Evolutionary conservation across 2,329 filamentous ascomycete species (phyloP).

Genomic region (Monilinia polystroma): DNA sequence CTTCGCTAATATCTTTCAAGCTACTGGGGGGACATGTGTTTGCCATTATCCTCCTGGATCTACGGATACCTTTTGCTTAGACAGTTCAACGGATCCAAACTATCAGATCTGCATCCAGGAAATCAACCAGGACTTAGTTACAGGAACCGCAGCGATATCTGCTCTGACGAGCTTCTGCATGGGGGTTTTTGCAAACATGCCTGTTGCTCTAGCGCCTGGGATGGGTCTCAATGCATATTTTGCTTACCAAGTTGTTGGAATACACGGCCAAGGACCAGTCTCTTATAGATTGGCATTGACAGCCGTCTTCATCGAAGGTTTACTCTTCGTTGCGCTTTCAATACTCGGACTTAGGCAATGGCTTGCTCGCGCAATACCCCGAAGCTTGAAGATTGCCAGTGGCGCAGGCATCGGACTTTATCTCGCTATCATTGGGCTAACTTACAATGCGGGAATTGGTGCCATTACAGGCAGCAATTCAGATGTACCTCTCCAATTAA

Average conservation of each 20-base stretch:
- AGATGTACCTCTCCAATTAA: slow-evolving; percentile 69
- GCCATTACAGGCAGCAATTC: slow-evolving; percentile 69
- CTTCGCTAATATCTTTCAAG: slow-evolving; percentile 24
- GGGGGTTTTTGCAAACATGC: slow-evolving; percentile 76
- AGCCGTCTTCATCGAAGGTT: slow-evolving; percentile 85
- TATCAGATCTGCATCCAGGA: slow-evolving; percentile 62
- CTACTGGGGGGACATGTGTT: slow-evolving; percentile 29
- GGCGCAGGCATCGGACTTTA: slow-evolving; percentile 85
- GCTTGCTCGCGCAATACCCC: slow-evolving; percentile 79
- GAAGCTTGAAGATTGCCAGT: slow-evolving; percentile 82
- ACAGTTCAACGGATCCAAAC: slow-evolving; percentile 41
- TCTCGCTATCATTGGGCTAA: slow-evolving; percentile 66
- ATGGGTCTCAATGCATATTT: slow-evolving; percentile 90
- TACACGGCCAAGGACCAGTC: slow-evolving; percentile 69
- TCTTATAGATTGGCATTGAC: slow-evolving; percentile 76
- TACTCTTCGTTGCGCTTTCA: slow-evolving; percentile 78
- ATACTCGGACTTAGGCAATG: slow-evolving; percentile 81
- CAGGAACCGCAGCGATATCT: slow-evolving; percentile 79
- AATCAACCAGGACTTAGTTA: slow-evolving; percentile 67
- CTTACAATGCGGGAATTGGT: slow-evolving; percentile 80
- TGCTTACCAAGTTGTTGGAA: slow-evolving; percentile 73
- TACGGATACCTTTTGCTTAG: slow-evolving; percentile 27
- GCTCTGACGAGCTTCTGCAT: slow-evolving; percentile 79
- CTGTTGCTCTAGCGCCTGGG: slow-evolving; percentile 69
- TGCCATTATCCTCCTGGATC: slow-evolving; percentile 24